phyloP scores from a whole-genome alignment of 1,284 basidiomycete species.

The Cryptococcus sp. region DNA sequence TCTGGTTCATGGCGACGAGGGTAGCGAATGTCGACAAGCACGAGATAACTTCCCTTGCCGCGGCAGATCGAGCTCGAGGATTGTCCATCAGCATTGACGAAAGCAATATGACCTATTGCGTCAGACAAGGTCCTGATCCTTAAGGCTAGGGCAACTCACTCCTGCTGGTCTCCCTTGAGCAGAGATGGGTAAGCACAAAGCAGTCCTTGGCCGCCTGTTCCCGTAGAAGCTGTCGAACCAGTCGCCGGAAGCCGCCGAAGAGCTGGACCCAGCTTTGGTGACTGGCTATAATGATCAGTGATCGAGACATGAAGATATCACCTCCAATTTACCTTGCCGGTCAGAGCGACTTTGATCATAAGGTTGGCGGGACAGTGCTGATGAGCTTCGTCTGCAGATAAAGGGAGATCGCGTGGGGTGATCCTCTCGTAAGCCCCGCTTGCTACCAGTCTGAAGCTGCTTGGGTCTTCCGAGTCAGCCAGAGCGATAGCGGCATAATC shows the following conservation, averaged over 20 bases:
- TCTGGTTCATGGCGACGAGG: slow-evolving; percentile 28
- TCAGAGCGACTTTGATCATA: slow-evolving; percentile 38
- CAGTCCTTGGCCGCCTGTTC: slow-evolving; percentile 18
- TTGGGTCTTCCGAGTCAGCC: slow-evolving; percentile 18
- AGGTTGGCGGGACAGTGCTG: slow-evolving; percentile 24
- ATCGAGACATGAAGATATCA: not conserved
- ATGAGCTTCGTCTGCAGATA: slow-evolving; percentile 19
- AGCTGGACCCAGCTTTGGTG: slow-evolving; percentile 7
- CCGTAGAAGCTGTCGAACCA: slow-evolving; percentile 32
- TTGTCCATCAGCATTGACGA: slow-evolving; percentile 23
- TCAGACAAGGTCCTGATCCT: not conserved
- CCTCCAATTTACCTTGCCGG: slow-evolving; percentile 18
- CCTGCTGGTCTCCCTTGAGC: slow-evolving; percentile 31
- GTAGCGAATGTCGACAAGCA: slow-evolving; percentile 35
- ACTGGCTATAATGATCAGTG: slow-evolving; percentile 13
- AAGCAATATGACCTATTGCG: slow-evolving; percentile 20
- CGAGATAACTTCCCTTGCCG: slow-evolving; percentile 22
- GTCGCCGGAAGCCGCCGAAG: slow-evolving; percentile 8
- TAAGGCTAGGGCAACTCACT: slow-evolving; percentile 4
- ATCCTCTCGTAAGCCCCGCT: slow-evolving; percentile 31
- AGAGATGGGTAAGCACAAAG: slow-evolving; percentile 33
- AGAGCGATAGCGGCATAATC: slow-evolving; percentile 39
- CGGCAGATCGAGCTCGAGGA: slow-evolving; percentile 17
- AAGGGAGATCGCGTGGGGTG: slow-evolving; percentile 22
- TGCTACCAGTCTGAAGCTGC: slow-evolving; percentile 24